Percentiles rank a stretch among this genome's conserved stretches.
These are phyloP conservation scores for Ascochyta pisi DNA, from an alignment of 2,329 filamentous ascomycete genomes.

Conservation along the genomic window DNA sequence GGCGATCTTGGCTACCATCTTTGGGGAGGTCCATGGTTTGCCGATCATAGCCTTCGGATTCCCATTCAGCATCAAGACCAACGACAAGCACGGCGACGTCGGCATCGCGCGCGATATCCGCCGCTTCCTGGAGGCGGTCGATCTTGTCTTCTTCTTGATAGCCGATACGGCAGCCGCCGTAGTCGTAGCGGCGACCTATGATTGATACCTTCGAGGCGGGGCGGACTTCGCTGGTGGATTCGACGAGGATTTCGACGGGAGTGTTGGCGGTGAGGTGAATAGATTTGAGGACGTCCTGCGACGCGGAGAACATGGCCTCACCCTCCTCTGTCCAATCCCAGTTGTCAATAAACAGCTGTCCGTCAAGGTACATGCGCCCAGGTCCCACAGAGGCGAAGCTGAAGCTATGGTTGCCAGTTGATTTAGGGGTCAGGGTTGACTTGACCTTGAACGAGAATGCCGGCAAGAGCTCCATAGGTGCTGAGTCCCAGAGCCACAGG, in stretches of 20 bases:
- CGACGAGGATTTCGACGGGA: slow-evolving; percentile 66
- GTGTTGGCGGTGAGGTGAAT: slow-evolving; percentile 66
- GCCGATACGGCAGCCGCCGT: slow-evolving; percentile 74
- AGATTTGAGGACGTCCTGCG: slow-evolving; percentile 68
- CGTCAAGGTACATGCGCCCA: slow-evolving; percentile 67
- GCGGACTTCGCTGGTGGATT: slow-evolving; percentile 71
- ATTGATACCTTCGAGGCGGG: slow-evolving; percentile 65
- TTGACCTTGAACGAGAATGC: slow-evolving; percentile 71
- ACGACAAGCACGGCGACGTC: slow-evolving; percentile 81
- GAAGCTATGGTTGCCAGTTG: slow-evolving; percentile 68
- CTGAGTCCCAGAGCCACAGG: slow-evolving; percentile 74
- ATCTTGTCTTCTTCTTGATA: slow-evolving; percentile 74
- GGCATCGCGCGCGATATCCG: slow-evolving; percentile 69
- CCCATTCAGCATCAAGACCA: slow-evolving; percentile 79
- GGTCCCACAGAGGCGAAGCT: slow-evolving; percentile 73
- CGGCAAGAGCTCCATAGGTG: slow-evolving; percentile 66
- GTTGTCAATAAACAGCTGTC: slow-evolving; percentile 66
- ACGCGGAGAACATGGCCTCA: slow-evolving; percentile 75
- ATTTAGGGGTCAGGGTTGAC: slow-evolving; percentile 64
- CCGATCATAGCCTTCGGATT: slow-evolving; percentile 73
- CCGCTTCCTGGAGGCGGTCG: slow-evolving; percentile 62
- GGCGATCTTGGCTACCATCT: slow-evolving; percentile 64
- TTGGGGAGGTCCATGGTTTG: slow-evolving; percentile 66
- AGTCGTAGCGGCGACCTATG: slow-evolving; percentile 67
- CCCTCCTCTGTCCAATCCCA: slow-evolving; percentile 75